A percentile compares a stretch with the other conserved stretches of the same genome.
Conservation (phyloP, 768 basidiomycete species). For the Rhizopogon vinicolor region DNA sequence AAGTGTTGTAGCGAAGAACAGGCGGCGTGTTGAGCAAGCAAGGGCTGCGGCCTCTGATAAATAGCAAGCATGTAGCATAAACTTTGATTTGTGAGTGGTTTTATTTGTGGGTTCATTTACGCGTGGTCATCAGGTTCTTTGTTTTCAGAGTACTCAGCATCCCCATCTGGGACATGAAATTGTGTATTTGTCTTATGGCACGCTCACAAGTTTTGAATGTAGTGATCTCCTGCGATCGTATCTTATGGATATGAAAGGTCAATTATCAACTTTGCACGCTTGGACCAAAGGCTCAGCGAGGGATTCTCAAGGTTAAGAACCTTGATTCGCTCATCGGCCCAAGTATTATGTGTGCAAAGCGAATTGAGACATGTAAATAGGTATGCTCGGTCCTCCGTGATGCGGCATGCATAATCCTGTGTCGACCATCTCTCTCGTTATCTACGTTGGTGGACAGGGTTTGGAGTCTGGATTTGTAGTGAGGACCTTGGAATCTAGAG, state of each 20-base stretch:
- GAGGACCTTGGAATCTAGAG: too few species aligned
- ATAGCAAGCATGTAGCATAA: neutral
- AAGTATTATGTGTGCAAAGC: too few species aligned
- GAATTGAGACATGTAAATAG: too few species aligned
- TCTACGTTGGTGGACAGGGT: too few species aligned
- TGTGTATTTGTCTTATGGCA: neutral
- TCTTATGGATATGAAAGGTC: neutral
- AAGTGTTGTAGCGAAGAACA: constrained; percentile 17
- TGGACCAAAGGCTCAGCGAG: too few species aligned
- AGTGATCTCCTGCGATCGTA: neutral
- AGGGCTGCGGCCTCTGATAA: neutral
- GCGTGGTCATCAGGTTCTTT: neutral
- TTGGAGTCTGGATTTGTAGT: too few species aligned
- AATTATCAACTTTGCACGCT: neutral
- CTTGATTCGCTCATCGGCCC: neutral
- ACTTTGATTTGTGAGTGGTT: neutral
- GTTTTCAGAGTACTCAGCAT: neutral
- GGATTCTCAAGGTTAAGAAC: neutral
- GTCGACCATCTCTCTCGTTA: too few species aligned
- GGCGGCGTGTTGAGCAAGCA: constrained; percentile 18
- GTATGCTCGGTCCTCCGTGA: too few species aligned
- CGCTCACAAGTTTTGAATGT: neutral
- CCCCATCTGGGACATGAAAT: neutral
- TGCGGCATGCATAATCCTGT: too few species aligned
- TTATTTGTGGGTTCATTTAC: neutral